Percentiles rank a stretch among this genome's conserved stretches.
Evolutionary conservation across 805 yeast species (phyloP).

Genomic region (Candida quercuum): DNA sequence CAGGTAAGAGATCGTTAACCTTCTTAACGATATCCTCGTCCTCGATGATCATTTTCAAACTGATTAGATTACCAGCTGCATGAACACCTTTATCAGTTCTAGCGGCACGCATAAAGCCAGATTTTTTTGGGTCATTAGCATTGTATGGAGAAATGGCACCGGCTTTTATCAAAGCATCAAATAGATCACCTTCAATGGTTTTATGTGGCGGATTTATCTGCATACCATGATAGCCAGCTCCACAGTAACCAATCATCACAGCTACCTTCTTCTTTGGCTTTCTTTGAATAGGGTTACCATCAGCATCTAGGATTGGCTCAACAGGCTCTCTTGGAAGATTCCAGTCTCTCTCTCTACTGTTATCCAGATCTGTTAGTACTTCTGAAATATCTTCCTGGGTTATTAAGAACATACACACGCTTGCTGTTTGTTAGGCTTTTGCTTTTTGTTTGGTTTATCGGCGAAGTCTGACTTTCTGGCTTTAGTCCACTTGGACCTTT

Average conservation of each 20-base stretch:
- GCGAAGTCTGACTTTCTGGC: slow-evolving; percentile 22
- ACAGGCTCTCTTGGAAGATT: slow-evolving; percentile 12
- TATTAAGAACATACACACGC: slow-evolving; percentile 22
- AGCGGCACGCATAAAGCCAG: slow-evolving; percentile 83
- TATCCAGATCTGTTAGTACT: slow-evolving; percentile 5
- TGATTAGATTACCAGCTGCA: slow-evolving; percentile 91
- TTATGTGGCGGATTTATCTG: slow-evolving; percentile 83
- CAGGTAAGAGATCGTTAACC: slow-evolving; percentile 75
- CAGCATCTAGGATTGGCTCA: slow-evolving; percentile 41
- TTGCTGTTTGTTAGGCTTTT: slow-evolving; percentile 14
- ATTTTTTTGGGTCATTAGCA: slow-evolving; percentile 81
- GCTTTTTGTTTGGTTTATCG: slow-evolving; percentile 15
- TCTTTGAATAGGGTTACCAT: slow-evolving; percentile 60
- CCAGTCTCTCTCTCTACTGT: slow-evolving; percentile 14
- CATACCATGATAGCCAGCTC: slow-evolving; percentile 96
- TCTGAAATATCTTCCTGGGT: background rate
- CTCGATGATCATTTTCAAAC: slow-evolving; percentile 78
- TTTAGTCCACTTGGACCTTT: slow-evolving; percentile 29
- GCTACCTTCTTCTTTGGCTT: slow-evolving; percentile 90
- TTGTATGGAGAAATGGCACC: slow-evolving; percentile 88
- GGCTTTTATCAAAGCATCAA: slow-evolving; percentile 74
- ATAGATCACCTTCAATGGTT: slow-evolving; percentile 88
- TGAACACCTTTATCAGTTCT: slow-evolving; percentile 95
- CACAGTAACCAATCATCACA: slow-evolving; percentile 88
- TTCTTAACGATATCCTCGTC: slow-evolving; percentile 63